Base-by-base conservation (phyloP, 345 rosid genomes). In the Syzygium jambos region DNA sequence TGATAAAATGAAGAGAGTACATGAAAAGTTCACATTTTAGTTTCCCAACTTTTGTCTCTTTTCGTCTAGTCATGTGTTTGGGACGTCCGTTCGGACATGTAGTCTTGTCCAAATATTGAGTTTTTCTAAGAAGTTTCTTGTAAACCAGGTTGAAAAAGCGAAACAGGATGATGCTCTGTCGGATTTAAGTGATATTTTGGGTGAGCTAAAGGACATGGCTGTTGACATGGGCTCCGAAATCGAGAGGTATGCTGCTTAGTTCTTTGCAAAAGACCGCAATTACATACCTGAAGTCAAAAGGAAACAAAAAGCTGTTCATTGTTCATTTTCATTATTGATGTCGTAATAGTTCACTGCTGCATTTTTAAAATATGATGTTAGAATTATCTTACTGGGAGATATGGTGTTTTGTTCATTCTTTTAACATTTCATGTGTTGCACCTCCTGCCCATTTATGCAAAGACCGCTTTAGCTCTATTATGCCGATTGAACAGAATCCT, bases 141-240 rank as follows among this genome's bases (percentile, higher is more conserved):
- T 38, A 34, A 84, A 88, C 90, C 94, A 97, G 98, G 87, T 93
- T 54, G 99, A 97, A 88, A 95, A 89, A 68, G 90, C 90, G 52
- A 96, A 95, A 91, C 99, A 96, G 89, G 99, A 97, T 78, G 98
- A 96, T 83, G 95, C 91, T 22, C 91, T 98, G 30, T 90, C 95
- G 13, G 95, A 96, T 83, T 87, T 98, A 80, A 98, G 99, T 68
- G 89, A 91, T 88, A 89, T 98, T 57, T 86, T 95, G 46, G 96
- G 96, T 12, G 98, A 98, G 51, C 89, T 98, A 87, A 98, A 95
- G 92, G 88, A 86, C 41, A 98, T 98, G 99, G 99, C 99, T 46
- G 84, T 93, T 51, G 99, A 95, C 80, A 95, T 97, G 99, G 98
- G 99, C 57, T 85, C 87, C 6, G 89, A 88, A 59, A 78, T 88